Evolutionary conservation across 2,329 filamentous ascomycete species (phyloP).

Genomic region (Lomentospora prolificans): DNA sequence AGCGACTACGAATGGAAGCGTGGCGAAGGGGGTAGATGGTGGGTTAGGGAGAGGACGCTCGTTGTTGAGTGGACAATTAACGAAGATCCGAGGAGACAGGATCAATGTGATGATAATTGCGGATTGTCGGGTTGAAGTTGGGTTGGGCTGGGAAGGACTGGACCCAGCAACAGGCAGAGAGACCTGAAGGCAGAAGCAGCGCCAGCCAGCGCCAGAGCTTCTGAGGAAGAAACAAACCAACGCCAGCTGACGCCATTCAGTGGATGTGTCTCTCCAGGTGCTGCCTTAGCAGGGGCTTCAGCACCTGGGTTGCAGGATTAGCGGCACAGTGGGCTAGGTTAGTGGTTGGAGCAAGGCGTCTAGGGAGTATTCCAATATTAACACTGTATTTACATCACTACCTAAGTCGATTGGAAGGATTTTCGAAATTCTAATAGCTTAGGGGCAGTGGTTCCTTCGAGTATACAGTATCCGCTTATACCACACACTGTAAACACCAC

Average conservation of each 20-base stretch:
- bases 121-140: not conserved
- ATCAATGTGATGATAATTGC: not conserved
- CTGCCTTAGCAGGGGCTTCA: too few species aligned
- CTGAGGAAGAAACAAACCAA: too few species aligned
- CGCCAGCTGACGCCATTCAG: too few species aligned
- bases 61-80: not conserved
- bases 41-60: not conserved
- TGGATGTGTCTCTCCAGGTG: too few species aligned
- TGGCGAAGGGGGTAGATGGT: not conserved
- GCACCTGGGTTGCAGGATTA: too few species aligned
- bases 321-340: too few species aligned
- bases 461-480: not conserved
- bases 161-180: too few species aligned
- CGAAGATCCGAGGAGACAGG: not conserved
- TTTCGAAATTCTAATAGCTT: too few species aligned
- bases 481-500: not conserved
- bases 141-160: not conserved
- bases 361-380: too few species aligned
- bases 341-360: too few species aligned
- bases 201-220: too few species aligned
- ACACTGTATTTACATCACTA: not conserved
- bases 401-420: too few species aligned
- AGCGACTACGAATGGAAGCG: conserved; percentile 5
- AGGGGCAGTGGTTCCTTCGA: not conserved
- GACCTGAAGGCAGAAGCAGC: not conserved